Evolutionary conservation across 805 yeast species (phyloP).

Genomic region (Zygotorulaspora florentina): DNA sequence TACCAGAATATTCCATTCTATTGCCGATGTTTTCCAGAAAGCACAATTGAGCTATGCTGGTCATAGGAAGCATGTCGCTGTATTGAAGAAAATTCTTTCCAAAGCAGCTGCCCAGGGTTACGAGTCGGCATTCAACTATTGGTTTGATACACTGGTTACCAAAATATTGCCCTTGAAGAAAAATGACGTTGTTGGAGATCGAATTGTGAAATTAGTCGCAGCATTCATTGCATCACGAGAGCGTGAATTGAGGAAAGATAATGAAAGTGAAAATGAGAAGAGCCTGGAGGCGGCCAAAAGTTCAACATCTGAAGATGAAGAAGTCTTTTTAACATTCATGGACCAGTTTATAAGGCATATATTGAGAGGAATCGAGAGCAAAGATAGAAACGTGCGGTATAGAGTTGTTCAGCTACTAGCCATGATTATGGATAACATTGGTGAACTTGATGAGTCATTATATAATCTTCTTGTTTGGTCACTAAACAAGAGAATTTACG

Average conservation of each 20-base stretch:
- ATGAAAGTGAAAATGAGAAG: conserved; percentile 23
- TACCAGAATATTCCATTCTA: conserved; percentile 41
- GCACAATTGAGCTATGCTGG: conserved; percentile 72
- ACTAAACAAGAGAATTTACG: conserved; percentile 60
- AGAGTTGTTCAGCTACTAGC: conserved; percentile 75
- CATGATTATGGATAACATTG: conserved; percentile 62
- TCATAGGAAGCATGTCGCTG: conserved; percentile 67
- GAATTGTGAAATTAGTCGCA: conserved; percentile 64
- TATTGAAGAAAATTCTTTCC: conserved; percentile 54
- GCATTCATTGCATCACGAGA: conserved; percentile 51
- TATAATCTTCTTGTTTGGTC: conserved; percentile 59
- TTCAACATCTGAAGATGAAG: conserved; percentile 39
- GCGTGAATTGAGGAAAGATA: conserved; percentile 20
- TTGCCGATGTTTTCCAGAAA: conserved; percentile 71
- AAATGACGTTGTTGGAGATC: conserved; percentile 67
- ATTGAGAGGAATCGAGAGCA: conserved; percentile 73
- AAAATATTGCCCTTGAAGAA: conserved; percentile 64
- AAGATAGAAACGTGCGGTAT: conserved; percentile 71
- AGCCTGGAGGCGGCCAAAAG: conserved; percentile 27
- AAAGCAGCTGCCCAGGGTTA: conserved; percentile 50
- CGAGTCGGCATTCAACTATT: conserved; percentile 55
- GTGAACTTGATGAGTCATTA: conserved; percentile 70
- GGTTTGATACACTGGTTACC: conserved; percentile 59
- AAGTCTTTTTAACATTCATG: conserved; percentile 49
- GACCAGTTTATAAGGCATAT: conserved; percentile 61